Evolutionary conservation across 768 basidiomycete genomes (phyloP).

Genomic region (Chalciporus piperatus): DNA sequence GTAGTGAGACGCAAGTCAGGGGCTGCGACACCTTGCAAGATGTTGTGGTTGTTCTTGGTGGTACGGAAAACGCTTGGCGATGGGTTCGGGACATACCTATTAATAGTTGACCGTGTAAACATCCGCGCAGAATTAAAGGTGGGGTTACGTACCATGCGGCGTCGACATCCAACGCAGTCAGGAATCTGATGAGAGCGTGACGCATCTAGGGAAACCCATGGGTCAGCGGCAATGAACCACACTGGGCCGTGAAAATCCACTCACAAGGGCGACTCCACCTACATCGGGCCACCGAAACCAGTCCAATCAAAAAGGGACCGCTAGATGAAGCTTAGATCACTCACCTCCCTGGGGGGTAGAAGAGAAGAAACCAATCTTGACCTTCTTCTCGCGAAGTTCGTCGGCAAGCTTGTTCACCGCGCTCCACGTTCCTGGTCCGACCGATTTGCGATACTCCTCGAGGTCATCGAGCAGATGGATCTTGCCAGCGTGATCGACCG

Average conservation of each 20-base stretch:
- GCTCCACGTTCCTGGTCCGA: slow-evolving; percentile 74
- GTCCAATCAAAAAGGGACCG: slow-evolving; percentile 24
- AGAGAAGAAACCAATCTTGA: slow-evolving; percentile 92
- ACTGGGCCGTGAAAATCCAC: slow-evolving; percentile 31
- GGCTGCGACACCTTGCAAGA: slow-evolving; percentile 87
- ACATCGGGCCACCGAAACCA: slow-evolving; percentile 19
- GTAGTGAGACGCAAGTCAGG: slow-evolving; percentile 75
- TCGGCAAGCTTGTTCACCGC: slow-evolving; percentile 78
- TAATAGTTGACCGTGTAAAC: slow-evolving; percentile 26
- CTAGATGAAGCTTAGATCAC: slow-evolving; percentile 18
- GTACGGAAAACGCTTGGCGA: slow-evolving; percentile 89
- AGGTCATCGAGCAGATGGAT: slow-evolving; percentile 85
- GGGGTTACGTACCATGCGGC: slow-evolving; percentile 65
- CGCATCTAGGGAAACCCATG: slow-evolving; percentile 62
- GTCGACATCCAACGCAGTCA: slow-evolving; percentile 76
- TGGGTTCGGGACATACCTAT: slow-evolving; percentile 85
- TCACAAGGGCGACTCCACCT: slow-evolving; percentile 91
- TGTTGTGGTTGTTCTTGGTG: slow-evolving; percentile 95
- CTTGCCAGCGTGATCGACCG: slow-evolving; percentile 83
- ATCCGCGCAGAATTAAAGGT: too few species aligned
- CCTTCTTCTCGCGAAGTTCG: slow-evolving; percentile 80
- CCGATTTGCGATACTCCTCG: slow-evolving; percentile 71
- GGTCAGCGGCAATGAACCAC: slow-evolving; percentile 9
- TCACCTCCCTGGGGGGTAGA: slow-evolving; percentile 92
- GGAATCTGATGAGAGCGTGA: slow-evolving; percentile 87